Evolutionary conservation across 208 protist genomes (phyloP).

Genomic region (Phytomonas serpens): DNA sequence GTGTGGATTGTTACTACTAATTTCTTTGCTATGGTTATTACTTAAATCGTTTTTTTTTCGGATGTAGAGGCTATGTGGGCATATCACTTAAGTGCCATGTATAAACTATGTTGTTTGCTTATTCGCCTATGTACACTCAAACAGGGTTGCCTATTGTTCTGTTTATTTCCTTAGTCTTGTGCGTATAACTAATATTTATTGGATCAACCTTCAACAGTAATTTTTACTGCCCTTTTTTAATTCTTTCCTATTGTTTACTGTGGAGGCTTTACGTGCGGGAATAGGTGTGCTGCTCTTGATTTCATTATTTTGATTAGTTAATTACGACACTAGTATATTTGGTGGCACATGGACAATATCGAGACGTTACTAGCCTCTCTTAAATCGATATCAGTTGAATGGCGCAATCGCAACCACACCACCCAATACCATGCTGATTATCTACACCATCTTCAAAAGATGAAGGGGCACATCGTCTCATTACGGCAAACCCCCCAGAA

Average conservation of each 20-base stretch:
- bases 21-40: slow-evolving; percentile 7
- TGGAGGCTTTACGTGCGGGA: background rate
- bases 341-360: slow-evolving; percentile 3
- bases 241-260: background rate
- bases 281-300: background rate
- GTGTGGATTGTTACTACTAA: background rate
- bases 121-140: background rate
- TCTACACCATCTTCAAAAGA: slow-evolving; percentile 12
- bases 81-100: background rate
- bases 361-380: slow-evolving; percentile 10
- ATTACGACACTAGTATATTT: background rate
- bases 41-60: background rate
- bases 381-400: slow-evolving; percentile 11
- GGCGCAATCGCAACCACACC: background rate
- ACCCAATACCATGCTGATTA: background rate
- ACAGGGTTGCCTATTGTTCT: background rate
- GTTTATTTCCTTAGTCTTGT: background rate
- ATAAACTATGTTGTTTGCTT: background rate
- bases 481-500: background rate
- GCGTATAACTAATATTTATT: background rate
- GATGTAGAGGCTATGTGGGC: background rate
- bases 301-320: background rate
- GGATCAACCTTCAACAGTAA: background rate
- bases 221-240: background rate
- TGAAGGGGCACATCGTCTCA: background rate